Evolutionary conservation across 495 filamentous ascomycete genomes (phyloP), one percentile per base, ranked within the genome.

Genomic region (Daldinia concentrica): DNA sequence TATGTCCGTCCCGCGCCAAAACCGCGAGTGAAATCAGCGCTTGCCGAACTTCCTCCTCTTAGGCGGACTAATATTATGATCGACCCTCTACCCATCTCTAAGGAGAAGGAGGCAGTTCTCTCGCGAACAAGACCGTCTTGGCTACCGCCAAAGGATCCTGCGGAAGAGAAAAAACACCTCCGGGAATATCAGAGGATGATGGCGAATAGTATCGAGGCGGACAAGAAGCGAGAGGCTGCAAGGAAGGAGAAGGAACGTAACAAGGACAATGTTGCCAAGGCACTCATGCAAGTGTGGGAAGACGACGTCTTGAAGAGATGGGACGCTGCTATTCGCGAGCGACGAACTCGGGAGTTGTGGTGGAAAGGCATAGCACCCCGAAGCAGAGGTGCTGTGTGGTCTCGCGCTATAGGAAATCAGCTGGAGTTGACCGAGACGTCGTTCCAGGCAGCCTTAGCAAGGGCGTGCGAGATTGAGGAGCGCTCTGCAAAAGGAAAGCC

Each of bases 131-230:
- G 95, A 29, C 95, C 95, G 0, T 95, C 92, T 41, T 99, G 95
- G 95, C 83, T 99, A 15, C 95, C 95, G 6, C 95, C 95, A 0
- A 98, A 99, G 80, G 89, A 93, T 66, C 93, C 92, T 27, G 92
- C 91, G 55, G 95, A 99, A 78, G 95, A 99, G 79, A 94, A 88
- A 78, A 90, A 89, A 62, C 95, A 99, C 76, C 70, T 99, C 61
- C 94, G 87, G 75, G 92, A 98, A 78, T 99, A 97, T 74, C 91
- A 97, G 77, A 88, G 85, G 74, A 98, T 99, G 92, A 96, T 97
- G 92, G 89, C 89, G 0, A 86, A 87, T 60, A 91, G 92, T 54
- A 81, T 88, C 34, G 93, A 97, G 79, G 87, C 90, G 50, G 86
- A 89, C 26, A 82, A 84, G 51, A 87, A 84, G 50, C 81, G 83